Percentiles rank a stretch among this genome's conserved stretches.
These are phyloP conservation scores for Nigrograna mackinnonii DNA, from an alignment of 2,329 filamentous ascomycete genomes.

Conservation along the genomic window DNA sequence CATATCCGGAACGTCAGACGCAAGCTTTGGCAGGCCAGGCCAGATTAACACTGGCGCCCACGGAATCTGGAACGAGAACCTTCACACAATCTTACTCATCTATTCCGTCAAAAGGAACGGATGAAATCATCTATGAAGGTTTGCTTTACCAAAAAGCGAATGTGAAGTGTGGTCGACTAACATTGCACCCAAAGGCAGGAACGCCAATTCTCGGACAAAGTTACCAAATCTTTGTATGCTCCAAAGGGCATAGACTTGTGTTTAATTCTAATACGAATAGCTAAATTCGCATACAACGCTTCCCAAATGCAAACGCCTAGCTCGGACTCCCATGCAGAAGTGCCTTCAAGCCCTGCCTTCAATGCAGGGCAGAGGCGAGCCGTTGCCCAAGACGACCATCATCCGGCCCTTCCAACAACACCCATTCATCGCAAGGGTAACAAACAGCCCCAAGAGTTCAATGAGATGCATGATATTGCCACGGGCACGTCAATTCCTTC, in stretches of 20 bases:
- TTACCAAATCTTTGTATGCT: too few species aligned
- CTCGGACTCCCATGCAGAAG: conserved; percentile 29
- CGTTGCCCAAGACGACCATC: conserved; percentile 1
- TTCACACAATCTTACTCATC: too few species aligned
- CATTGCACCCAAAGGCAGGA: too few species aligned
- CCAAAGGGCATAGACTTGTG: too few species aligned
- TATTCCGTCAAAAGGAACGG: too few species aligned
- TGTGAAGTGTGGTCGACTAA: too few species aligned
- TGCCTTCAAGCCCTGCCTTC: conserved; percentile 46
- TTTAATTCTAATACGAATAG: conserved; percentile 3
- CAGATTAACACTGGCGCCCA: conserved; percentile 41
- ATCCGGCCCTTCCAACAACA: conserved; percentile 3
- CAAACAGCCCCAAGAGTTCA: neutral
- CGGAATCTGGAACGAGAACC: too few species aligned
- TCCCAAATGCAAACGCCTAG: conserved; percentile 23
- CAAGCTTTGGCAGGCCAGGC: conserved; percentile 38
- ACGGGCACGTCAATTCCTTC: too few species aligned
- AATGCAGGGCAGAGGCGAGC: conserved; percentile 37
- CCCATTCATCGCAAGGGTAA: neutral
- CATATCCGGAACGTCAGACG: conserved; percentile 33
- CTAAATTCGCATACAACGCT: conserved; percentile 25
- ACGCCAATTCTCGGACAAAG: too few species aligned
- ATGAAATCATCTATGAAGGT: too few species aligned
- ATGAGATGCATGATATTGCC: too few species aligned
- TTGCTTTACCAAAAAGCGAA: too few species aligned